Base-by-base conservation (phyloP, 2,329 filamentous ascomycete species). In the Epichloe aotearoae region DNA sequence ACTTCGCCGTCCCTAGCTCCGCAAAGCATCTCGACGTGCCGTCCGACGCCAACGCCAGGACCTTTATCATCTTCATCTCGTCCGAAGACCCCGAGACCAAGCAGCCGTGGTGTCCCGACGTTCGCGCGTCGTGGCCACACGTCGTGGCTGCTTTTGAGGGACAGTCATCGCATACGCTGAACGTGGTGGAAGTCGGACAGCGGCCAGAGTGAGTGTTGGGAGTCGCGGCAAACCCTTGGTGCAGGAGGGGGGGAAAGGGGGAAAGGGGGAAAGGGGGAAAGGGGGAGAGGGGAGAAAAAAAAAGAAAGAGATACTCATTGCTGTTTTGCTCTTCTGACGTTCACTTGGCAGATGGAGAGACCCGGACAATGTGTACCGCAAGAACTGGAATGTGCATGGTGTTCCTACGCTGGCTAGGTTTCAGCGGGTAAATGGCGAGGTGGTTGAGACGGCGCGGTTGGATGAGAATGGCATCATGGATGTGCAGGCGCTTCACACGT, bases 91-190 rank as follows among this genome's bases (percentile, higher is more conserved):
- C 65, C 7, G 53, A 53, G 3, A 69, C 67, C 17, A 59, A 60
- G 7, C 56, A 64, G 50, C 59, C 67, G 4, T 69, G 67, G 68
- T 70, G 67, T 23, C 67, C 68, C 1, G 67, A 69, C 47, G 67
- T 69, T 26, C 60, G 64, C 14, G 64, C 62, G 8, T 64, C 67
- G 0, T 51, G 68, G 50, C 66, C 66, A 0, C 51, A 59, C 42
- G 58, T 69, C 20, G 51, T 59, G 3, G 53, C 57, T 1, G 61
- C 63, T 2, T 70, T 70, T 51, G 54, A 57, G 0, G 51, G 52
- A 0, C 50, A 58, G 1, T 54, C 55, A 17, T 53, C 60, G 3
- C 63, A 63, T 1, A 46, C 41, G 1, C 53, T 66, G 39, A 58
- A 55, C 0, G 57, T 64, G n/a, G 57, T 68, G 7, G 56, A 66